These are phyloP conservation scores for Murraya paniculata DNA, from an alignment of 345 rosid species.

Conservation along the genomic window DNA sequence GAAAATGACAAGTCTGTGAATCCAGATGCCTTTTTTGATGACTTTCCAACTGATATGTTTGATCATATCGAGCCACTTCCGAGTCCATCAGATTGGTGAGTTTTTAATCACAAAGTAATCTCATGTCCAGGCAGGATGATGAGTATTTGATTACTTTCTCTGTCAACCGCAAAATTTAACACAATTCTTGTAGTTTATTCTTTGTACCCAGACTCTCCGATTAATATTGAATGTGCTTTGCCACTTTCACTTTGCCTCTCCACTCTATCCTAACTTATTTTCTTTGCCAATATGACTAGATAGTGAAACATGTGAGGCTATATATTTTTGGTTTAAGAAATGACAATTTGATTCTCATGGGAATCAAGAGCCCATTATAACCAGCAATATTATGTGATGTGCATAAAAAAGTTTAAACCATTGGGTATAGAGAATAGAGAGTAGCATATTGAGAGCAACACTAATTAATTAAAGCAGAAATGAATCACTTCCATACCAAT, in stretches of 20 bases:
- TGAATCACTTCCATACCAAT: background rate
- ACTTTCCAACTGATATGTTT: constrained; percentile 68
- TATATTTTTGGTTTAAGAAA: too few species aligned
- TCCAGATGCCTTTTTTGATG: constrained; percentile 60
- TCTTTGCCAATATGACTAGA: background rate
- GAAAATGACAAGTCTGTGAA: constrained; percentile 17
- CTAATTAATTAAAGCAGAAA: constrained; percentile 3
- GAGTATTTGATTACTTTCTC: background rate
- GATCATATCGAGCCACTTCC: constrained; percentile 58
- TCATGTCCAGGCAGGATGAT: background rate
- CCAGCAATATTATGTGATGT: background rate
- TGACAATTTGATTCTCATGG: too few species aligned
- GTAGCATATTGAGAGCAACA: background rate
- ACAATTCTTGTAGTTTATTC: background rate
- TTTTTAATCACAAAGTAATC: background rate
- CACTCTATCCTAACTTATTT: background rate
- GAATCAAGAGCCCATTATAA: background rate
- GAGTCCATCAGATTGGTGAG: constrained; percentile 46
- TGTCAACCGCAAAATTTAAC: background rate
- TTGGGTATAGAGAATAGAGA: background rate
- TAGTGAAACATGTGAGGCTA: too few species aligned
- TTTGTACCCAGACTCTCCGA: background rate
- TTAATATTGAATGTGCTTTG: background rate
- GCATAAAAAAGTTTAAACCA: background rate
- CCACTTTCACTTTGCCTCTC: background rate